Conservation (phyloP, 2,329 filamentous ascomycete genomes). For the Scytalidium lignicola region DNA sequence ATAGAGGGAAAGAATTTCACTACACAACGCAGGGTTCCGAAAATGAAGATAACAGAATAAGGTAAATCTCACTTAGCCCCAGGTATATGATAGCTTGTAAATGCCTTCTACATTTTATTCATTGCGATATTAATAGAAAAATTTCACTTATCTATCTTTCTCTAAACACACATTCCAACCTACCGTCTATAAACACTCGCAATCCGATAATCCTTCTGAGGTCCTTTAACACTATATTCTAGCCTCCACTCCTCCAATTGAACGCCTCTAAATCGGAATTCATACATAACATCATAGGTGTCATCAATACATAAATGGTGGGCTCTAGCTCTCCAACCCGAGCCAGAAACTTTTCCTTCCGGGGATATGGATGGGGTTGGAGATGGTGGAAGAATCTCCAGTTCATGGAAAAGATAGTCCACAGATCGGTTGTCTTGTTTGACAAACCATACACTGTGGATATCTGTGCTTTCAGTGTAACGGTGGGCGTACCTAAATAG, state of each 20-base stretch:
- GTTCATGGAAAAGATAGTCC: constrained; percentile 70
- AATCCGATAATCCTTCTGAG: constrained; percentile 68
- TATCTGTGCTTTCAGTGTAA: constrained; percentile 56
- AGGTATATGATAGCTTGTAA: too few relatives aligned
- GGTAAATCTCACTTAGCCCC: too few relatives aligned
- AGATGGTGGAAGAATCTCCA: constrained; percentile 47
- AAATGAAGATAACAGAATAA: too few relatives aligned
- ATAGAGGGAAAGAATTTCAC: too few relatives aligned
- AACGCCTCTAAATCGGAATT: constrained; percentile 57
- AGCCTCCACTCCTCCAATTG: constrained; percentile 54
- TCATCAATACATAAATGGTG: constrained; percentile 68
- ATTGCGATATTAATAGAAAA: too few relatives aligned
- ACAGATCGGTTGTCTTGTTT: constrained; percentile 57
- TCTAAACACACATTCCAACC: not conserved
- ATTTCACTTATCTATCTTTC: too few relatives aligned
- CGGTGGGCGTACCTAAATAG: constrained; percentile 69
- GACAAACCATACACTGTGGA: constrained; percentile 69
- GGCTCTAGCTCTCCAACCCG: constrained; percentile 56
- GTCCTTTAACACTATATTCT: constrained; percentile 62
- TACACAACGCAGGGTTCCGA: too few relatives aligned
- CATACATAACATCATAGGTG: constrained; percentile 65
- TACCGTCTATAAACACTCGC: constrained; percentile 45
- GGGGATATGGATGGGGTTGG: not conserved
- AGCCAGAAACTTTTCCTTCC: constrained; percentile 21
- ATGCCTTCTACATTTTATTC: too few relatives aligned